Base-by-base conservation (phyloP, 768 basidiomycete genomes). In the Lyophyllum semitale region DNA sequence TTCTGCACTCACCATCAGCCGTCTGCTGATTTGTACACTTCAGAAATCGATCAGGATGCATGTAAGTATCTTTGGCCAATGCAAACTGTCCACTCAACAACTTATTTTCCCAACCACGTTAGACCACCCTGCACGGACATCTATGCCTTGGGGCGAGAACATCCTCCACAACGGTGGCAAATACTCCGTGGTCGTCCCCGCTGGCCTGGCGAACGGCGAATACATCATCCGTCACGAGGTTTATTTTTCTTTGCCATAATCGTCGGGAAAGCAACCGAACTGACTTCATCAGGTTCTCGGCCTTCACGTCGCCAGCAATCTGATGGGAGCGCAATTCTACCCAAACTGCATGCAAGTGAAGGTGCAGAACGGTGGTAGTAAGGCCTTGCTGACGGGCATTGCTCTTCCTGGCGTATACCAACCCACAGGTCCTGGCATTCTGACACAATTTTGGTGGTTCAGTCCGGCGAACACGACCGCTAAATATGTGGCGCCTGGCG, bases 251-350 rank as follows among this genome's bases (percentile, higher is more conserved):
- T 15, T 3, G 29, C 40, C 13, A 2, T 35, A 12, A 29, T 18
- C 26, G 2, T 1, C 22, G 12, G 23, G 17, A 38, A 2, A 22
- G 6, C 5, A 30, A 7, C 29, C 4, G 12, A 20, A 44, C 18
- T 42, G 6, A 33, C 17, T 30, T 11, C 8, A 6, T 43, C 29
- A 53, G 51, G 70, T 72, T 48, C 73, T 76, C 48, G 73, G 68
- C 62, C 69, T 63, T 66, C 74, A 74, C 49, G 69, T 69, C 13
- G 72, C 73, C 8, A 53, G 58, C 20, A 63, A 54, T 29, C 66
- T 73, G 45, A 72, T 73, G 12, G 72, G 73, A 8, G 75, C 75
- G 7, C 73, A 75, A 57, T 74, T 76, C 55, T 74, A 71, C 63
- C 61, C 55, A 2, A 55, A 71, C 47, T 74, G 73, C 46, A 66